Percentiles rank a stretch among this genome's conserved stretches.
Conservation (phyloP, 2,329 filamentous ascomycete species). For the Elsinoe australis region DNA sequence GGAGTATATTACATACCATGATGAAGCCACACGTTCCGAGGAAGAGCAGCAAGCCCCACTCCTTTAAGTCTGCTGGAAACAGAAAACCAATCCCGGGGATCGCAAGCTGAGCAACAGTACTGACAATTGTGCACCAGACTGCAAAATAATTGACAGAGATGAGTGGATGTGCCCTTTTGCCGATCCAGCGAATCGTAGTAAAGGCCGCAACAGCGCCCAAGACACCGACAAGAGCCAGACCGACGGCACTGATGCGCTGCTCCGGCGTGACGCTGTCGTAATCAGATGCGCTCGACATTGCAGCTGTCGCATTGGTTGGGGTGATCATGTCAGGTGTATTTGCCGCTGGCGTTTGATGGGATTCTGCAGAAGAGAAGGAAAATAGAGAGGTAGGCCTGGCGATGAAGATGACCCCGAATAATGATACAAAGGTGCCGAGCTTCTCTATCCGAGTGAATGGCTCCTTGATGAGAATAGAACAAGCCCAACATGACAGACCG, state of each 20-base stretch:
- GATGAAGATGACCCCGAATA: constrained; percentile 75
- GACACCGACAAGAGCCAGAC: constrained; percentile 67
- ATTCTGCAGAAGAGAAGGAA: constrained; percentile 25
- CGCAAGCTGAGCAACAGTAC: constrained; percentile 50
- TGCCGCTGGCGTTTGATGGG: constrained; percentile 17
- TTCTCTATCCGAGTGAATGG: constrained; percentile 72
- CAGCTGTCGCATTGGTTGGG: constrained; percentile 23
- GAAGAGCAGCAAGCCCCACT: constrained; percentile 62
- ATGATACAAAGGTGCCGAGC: constrained; percentile 64
- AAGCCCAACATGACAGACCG: constrained; percentile 69
- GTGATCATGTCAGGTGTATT: constrained; percentile 26
- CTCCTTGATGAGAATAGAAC: constrained; percentile 66
- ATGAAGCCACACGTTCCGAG: constrained; percentile 69
- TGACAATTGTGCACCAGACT: constrained; percentile 61
- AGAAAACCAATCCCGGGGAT: constrained; percentile 52
- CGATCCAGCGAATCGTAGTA: constrained; percentile 70
- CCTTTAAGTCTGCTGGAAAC: constrained; percentile 44
- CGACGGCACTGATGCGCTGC: constrained; percentile 62
- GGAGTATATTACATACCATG: constrained; percentile 44
- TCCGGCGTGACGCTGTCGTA: constrained; percentile 47
- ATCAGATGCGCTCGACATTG: constrained; percentile 27
- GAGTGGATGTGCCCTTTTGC: constrained; percentile 70
- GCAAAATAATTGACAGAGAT: constrained; percentile 82
- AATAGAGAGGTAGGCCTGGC: constrained; percentile 61
- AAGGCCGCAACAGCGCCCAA: constrained; percentile 67